Conservation (phyloP, 2,329 filamentous ascomycete genomes). For the Ilyonectria destructans region DNA sequence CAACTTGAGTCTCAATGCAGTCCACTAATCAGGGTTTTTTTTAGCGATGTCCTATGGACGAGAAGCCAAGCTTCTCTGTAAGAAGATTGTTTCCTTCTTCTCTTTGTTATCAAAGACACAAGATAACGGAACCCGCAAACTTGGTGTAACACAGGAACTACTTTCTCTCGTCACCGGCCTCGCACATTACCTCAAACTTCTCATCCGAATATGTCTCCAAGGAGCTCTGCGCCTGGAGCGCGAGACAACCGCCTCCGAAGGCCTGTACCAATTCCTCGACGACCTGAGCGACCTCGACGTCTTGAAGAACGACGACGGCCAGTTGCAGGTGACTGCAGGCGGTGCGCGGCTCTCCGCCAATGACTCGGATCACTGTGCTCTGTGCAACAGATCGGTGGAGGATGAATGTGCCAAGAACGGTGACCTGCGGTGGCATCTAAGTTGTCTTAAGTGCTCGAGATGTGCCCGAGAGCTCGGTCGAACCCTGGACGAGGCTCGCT, state of each 20-base stretch:
- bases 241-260: conserved; percentile 81
- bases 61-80: conserved; percentile 99
- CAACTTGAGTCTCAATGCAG: neutral
- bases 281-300: conserved; percentile 88
- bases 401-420: conserved; percentile 88
- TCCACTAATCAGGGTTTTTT: conserved; percentile 34
- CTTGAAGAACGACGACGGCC: conserved; percentile 80
- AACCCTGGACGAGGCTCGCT: conserved; percentile 78
- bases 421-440: conserved; percentile 86
- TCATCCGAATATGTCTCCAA: conserved; percentile 97
- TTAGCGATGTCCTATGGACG: conserved; percentile 90
- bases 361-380: conserved; percentile 86
- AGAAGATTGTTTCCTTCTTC: conserved; percentile 99
- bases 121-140: conserved; percentile 88
- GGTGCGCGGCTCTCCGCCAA: conserved; percentile 79
- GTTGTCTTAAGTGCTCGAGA: conserved; percentile 84
- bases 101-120: conserved; percentile 95
- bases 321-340: conserved; percentile 76
- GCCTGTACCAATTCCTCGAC: conserved; percentile 86
- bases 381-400: conserved; percentile 91
- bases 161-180: conserved; percentile 96
- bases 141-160: conserved; percentile 98
- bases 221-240: conserved; percentile 93
- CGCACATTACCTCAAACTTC: conserved; percentile 96
- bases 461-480: conserved; percentile 78